These are phyloP conservation scores for Spizellomyces punctatus DNA, from an alignment of 192 early-diverging fungal species.

Conservation along the genomic window DNA sequence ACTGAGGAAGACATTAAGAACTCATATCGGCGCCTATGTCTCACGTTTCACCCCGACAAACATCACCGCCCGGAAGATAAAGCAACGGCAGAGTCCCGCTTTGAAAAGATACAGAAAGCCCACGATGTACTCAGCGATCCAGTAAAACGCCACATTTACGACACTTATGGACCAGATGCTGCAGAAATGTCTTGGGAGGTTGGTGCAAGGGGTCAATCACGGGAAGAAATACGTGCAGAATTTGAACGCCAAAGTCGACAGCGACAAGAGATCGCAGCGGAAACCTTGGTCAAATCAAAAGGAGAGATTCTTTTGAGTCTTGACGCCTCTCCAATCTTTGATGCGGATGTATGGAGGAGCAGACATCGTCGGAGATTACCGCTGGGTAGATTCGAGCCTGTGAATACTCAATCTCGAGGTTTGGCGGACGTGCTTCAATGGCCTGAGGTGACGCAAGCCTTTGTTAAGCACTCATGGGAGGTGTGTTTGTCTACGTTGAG, in stretches of 20 bases:
- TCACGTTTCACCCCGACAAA: conserved; percentile 63
- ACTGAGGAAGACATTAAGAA: conserved; percentile 55
- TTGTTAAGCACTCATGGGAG: conserved; percentile 61
- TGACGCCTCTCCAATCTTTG: conserved; percentile 52
- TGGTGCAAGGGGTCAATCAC: conserved; percentile 27
- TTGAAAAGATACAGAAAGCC: conserved; percentile 54
- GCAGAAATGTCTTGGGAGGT: conserved; percentile 54
- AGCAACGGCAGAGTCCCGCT: conserved; percentile 46
- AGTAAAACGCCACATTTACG: conserved; percentile 56
- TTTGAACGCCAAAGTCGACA: conserved; percentile 42
- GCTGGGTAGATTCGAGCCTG: conserved; percentile 25
- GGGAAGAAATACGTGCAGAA: conserved; percentile 49
- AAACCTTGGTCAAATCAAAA: conserved; percentile 48
- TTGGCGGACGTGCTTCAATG: conserved; percentile 24
- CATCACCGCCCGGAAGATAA: conserved; percentile 47
- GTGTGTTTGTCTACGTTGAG: conserved; percentile 22
- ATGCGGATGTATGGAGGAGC: conserved; percentile 10
- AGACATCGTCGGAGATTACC: conserved; percentile 13
- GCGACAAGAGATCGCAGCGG: conserved; percentile 43
- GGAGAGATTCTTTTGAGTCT: conserved; percentile 53
- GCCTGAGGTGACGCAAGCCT: conserved; percentile 34
- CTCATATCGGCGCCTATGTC: conserved; percentile 50
- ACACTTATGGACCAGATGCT: conserved; percentile 53
- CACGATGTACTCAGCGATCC: conserved; percentile 56
- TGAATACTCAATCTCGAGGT: conserved; percentile 1